phyloP scores from a whole-genome alignment of 179 eudicot species.

The Pouteria campechiana region DNA sequence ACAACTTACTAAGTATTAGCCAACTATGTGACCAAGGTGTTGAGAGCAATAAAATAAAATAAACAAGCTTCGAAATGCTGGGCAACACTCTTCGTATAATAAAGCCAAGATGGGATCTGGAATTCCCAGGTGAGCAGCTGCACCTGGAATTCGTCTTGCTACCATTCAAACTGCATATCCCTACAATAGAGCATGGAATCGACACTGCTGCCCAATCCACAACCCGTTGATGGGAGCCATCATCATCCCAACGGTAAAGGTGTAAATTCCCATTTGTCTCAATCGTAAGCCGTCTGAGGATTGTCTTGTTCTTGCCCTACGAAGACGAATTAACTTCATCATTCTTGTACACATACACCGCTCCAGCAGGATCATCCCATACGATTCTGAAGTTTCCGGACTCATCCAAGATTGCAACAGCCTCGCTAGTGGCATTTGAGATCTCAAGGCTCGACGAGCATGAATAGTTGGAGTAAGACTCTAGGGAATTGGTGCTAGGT shows the following conservation, averaged over 20 bases:
- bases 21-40: no score
- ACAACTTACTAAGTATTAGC: no score
- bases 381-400: constrained; percentile 83
- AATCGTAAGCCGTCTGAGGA: constrained; percentile 38
- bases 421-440: constrained; percentile 75
- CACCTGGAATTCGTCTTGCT: constrained; percentile 64
- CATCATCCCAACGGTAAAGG: constrained; percentile 60
- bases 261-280: constrained; percentile 67
- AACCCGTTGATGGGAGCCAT: constrained; percentile 78
- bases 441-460: constrained; percentile 82
- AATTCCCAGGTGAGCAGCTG: constrained; percentile 58
- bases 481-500: constrained; percentile 12
- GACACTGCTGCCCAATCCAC: constrained; percentile 89
- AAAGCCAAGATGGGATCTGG: constrained; percentile 7
- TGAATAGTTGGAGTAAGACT: constrained; percentile 39
- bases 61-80: no score
- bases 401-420: constrained; percentile 58
- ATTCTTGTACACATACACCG: constrained; percentile 82
- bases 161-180: constrained; percentile 50
- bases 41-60: no score
- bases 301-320: constrained; percentile 8
- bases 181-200: constrained; percentile 79
- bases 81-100: no score
- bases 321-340: constrained; percentile 28
- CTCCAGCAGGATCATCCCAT: constrained; percentile 61